A percentile compares a stretch with the other conserved stretches of the same genome.
These are phyloP conservation scores for Starmera amethionina DNA, from an alignment of 805 yeast genomes.

Conservation along the genomic window DNA sequence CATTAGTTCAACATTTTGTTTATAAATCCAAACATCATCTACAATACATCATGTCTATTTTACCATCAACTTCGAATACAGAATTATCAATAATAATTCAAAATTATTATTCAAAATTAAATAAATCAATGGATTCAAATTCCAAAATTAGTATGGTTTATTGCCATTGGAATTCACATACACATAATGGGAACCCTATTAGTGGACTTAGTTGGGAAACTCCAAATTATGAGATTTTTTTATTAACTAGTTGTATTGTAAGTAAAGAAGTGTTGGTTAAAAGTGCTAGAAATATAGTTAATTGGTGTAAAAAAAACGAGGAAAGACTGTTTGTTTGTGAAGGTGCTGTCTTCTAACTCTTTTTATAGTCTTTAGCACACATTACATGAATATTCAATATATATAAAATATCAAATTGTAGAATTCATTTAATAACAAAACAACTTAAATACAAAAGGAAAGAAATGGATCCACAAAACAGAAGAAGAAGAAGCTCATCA, in stretches of 20 bases:
- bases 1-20: slow-evolving; percentile 64
- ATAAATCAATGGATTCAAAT: slow-evolving; percentile 14
- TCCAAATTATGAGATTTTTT: slow-evolving; percentile 51
- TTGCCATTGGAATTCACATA: slow-evolving; percentile 28
- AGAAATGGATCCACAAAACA: neutral
- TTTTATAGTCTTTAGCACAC: neutral
- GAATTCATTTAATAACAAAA: neutral
- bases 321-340: slow-evolving; percentile 61
- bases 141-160: slow-evolving; percentile 36
- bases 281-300: slow-evolving; percentile 54
- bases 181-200: slow-evolving; percentile 8
- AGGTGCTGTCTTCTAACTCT: slow-evolving; percentile 50
- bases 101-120: slow-evolving; percentile 13
- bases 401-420: neutral
- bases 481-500: slow-evolving; percentile 17
- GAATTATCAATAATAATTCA: slow-evolving; percentile 3
- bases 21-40: slow-evolving; percentile 63
- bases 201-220: slow-evolving; percentile 46
- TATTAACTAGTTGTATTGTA: slow-evolving; percentile 49
- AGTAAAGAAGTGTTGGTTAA: slow-evolving; percentile 46
- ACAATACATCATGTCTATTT: slow-evolving; percentile 44
- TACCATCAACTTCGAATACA: slow-evolving; percentile 13
- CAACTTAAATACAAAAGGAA: too few relatives aligned
- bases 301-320: slow-evolving; percentile 70
- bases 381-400: neutral